Conservation (phyloP, 768 basidiomycete genomes). For the Lentinus tigrinus region DNA sequence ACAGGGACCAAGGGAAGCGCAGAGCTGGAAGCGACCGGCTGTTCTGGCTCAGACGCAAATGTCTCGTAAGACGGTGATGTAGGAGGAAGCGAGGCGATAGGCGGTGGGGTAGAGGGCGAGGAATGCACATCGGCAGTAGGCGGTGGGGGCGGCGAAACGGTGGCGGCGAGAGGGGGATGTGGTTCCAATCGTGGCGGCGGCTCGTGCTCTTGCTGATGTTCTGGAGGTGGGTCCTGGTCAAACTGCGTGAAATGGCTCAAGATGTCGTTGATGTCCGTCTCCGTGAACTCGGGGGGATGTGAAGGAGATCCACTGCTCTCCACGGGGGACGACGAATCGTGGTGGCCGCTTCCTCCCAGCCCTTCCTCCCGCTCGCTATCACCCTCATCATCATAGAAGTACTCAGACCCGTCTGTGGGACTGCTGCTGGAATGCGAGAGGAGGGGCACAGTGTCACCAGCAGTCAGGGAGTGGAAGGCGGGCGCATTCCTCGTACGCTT, state of each 20-base stretch:
- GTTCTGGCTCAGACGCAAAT: neutral
- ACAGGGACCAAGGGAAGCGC: neutral
- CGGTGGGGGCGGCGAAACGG: neutral
- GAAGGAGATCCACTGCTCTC: constrained; percentile 36
- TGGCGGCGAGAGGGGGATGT: neutral
- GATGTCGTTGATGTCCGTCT: constrained; percentile 70
- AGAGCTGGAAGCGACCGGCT: constrained; percentile 23
- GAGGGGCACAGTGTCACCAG: constrained; percentile 36
- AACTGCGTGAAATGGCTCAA: constrained; percentile 74
- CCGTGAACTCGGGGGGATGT: constrained; percentile 54
- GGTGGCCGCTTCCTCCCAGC: constrained; percentile 22
- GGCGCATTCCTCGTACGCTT: constrained; percentile 66
- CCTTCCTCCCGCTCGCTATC: constrained; percentile 33
- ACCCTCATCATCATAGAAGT: constrained; percentile 35
- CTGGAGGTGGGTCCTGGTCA: constrained; percentile 33
- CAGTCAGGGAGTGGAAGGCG: constrained; percentile 76
- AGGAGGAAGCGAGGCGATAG: neutral
- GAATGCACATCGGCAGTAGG: neutral
- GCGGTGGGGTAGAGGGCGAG: constrained; percentile 1
- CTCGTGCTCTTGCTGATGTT: constrained; percentile 13
- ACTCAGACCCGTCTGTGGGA: constrained; percentile 28
- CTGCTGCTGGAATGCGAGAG: constrained; percentile 11
- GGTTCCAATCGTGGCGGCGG: neutral
- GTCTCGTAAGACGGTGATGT: constrained; percentile 6
- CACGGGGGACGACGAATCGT: constrained; percentile 15